Conservation (phyloP, 129 eudicot species). For the Calendula officinalis region DNA sequence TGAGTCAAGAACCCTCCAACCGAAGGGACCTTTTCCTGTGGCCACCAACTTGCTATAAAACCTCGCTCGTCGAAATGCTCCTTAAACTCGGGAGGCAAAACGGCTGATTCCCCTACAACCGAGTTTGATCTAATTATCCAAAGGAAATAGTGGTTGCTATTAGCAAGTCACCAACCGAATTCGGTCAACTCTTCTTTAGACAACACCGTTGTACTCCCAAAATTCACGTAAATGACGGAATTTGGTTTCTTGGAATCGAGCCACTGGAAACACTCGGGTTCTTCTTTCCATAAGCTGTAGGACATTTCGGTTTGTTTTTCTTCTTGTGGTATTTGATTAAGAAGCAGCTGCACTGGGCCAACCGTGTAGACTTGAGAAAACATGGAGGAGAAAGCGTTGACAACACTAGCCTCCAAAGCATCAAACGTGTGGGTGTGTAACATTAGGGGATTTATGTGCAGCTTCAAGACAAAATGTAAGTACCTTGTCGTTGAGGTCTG, state of each 20-base stretch:
- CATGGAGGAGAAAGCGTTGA: conserved; percentile 4
- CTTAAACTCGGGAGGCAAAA: conserved; percentile 19
- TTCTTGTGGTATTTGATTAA: neutral
- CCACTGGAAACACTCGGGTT: too few relatives aligned
- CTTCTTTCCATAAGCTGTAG: conserved; percentile 18
- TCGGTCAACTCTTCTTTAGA: conserved; percentile 10
- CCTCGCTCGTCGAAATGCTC: conserved; percentile 4
- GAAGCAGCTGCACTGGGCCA: conserved; percentile 17
- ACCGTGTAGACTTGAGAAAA: conserved; percentile 13
- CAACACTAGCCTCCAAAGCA: conserved; percentile 15
- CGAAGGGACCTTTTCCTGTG: conserved; percentile 6
- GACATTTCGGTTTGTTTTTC: neutral
- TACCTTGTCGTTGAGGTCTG: conserved; percentile 13
- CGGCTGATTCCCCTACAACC: conserved; percentile 3
- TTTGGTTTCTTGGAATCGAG: too few relatives aligned
- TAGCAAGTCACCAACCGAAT: conserved; percentile 24
- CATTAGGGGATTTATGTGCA: conserved; percentile 8
- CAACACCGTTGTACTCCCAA: neutral
- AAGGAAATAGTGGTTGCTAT: conserved; percentile 15
- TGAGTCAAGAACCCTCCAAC: neutral
- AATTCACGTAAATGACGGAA: too few relatives aligned
- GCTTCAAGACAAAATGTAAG: neutral
- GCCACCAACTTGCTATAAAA: conserved; percentile 24
- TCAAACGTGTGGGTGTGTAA: conserved; percentile 27
- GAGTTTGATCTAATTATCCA: conserved; percentile 22